Conservation (phyloP, 257 asterid genomes). For the Craterostigma plantagineum region DNA sequence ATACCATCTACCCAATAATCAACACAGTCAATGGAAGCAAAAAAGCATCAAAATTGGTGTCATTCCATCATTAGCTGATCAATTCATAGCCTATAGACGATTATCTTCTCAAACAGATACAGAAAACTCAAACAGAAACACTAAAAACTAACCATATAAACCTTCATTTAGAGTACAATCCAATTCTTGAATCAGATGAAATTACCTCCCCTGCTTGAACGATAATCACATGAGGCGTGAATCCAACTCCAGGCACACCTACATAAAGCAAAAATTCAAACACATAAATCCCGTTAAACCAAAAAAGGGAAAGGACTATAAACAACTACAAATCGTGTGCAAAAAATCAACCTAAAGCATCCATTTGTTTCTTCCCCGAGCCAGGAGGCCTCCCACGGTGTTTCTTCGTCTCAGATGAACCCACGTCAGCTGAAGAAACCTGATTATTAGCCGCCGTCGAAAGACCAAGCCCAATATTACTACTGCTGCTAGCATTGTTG, state of each 20-base stretch:
- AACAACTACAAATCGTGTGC: too few species aligned
- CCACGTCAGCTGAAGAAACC: conserved; percentile 13
- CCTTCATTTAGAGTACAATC: not conserved
- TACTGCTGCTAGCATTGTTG: too few species aligned
- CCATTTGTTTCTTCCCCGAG: conserved; percentile 1
- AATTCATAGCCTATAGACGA: too few species aligned
- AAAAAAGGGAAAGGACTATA: not conserved
- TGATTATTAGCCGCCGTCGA: conserved; percentile 33
- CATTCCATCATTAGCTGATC: too few species aligned
- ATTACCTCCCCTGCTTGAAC: conserved; percentile 26
- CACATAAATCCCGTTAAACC: conserved; percentile 2
- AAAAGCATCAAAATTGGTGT: too few species aligned
- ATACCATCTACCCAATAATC: too few species aligned
- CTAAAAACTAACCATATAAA: too few species aligned
- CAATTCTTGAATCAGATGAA: not conserved
- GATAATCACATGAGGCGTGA: conserved; percentile 26
- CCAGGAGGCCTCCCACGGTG: conserved; percentile 5
- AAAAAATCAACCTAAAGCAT: conserved; percentile 1
- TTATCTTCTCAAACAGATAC: too few species aligned
- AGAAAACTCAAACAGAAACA: too few species aligned
- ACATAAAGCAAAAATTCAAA: conserved; percentile 6
- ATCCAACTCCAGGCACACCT: conserved; percentile 33
- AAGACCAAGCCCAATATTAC: conserved; percentile 25
- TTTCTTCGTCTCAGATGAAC: not conserved
- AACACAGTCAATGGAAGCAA: too few species aligned